Conservation (phyloP, 1,284 basidiomycete genomes). For the Wallemia mellicola region DNA sequence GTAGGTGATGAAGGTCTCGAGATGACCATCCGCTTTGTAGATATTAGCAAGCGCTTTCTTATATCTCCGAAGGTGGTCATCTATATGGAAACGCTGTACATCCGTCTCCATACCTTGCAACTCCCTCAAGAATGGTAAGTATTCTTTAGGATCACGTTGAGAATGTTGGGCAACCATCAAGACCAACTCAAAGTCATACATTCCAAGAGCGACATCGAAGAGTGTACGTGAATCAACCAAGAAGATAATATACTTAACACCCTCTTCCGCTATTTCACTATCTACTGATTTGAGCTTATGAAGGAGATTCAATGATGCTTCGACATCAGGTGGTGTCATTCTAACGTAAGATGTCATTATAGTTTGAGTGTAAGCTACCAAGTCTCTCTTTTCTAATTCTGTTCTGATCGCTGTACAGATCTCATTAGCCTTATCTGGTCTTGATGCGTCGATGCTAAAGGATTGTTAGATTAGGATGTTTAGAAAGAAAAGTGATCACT, state of each 20-base stretch:
- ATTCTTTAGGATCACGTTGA: constrained; percentile 95
- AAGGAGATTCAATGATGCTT: constrained; percentile 49
- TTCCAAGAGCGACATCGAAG: constrained; percentile 81
- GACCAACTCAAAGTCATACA: constrained; percentile 93
- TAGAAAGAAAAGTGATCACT: not conserved
- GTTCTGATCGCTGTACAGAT: constrained; percentile 50
- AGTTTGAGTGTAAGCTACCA: constrained; percentile 57
- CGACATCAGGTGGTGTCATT: constrained; percentile 70
- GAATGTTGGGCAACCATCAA: constrained; percentile 90
- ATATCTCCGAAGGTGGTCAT: constrained; percentile 60
- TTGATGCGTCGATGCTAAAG: constrained; percentile 17
- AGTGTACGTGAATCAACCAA: constrained; percentile 72
- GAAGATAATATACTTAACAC: constrained; percentile 96
- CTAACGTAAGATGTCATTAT: constrained; percentile 79
- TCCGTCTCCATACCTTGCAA: constrained; percentile 46
- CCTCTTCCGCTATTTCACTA: constrained; percentile 59
- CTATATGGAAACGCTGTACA: constrained; percentile 71
- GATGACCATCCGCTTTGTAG: constrained; percentile 36
- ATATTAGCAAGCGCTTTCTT: constrained; percentile 48
- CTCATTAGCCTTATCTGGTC: constrained; percentile 25
- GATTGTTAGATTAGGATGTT: not conserved
- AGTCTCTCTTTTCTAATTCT: constrained; percentile 38
- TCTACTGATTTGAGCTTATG: constrained; percentile 46
- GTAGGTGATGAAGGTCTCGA: constrained; percentile 52
- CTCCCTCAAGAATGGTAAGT: constrained; percentile 80